These are phyloP conservation scores for Monilinia fructigena DNA, from an alignment of 2,329 filamentous ascomycete species.

Conservation along the genomic window DNA sequence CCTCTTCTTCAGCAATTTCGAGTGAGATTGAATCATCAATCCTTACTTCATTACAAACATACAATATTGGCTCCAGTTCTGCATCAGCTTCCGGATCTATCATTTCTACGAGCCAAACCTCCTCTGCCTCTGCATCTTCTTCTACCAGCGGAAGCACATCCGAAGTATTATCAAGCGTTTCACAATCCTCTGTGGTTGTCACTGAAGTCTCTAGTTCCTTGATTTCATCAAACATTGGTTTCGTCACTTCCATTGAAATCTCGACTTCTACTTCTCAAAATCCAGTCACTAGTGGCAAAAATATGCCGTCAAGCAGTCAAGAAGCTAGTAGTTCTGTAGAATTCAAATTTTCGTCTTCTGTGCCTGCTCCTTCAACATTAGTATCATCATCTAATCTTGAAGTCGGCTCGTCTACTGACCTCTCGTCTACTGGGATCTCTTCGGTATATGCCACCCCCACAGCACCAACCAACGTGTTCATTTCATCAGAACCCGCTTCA, in stretches of 20 bases:
- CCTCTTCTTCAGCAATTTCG: not conserved
- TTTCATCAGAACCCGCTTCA: not conserved
- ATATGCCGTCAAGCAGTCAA: not conserved
- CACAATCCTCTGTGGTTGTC: not conserved
- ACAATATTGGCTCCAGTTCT: no score
- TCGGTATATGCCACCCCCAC: not conserved
- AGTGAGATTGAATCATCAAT: not conserved
- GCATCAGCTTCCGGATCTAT: no score
- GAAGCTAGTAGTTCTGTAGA: not conserved
- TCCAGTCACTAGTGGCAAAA: not conserved
- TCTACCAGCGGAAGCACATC: not conserved
- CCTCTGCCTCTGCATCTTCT: no score
- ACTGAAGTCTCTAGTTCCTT: not conserved
- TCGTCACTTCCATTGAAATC: not conserved
- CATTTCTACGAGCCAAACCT: no score
- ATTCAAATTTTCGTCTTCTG: not conserved
- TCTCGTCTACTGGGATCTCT: not conserved
- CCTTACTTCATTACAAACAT: no score
- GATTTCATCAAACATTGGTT: not conserved
- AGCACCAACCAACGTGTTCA: not conserved
- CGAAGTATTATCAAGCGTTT: not conserved
- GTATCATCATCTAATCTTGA: not conserved
- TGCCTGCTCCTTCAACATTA: not conserved
- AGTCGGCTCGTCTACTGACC: not conserved
- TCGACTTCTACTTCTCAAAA: not conserved